Percentiles rank a stretch among this genome's conserved stretches.
These are phyloP conservation scores for Pichia sp. DNA, from an alignment of 1,139 yeast species.

Conservation along the genomic window DNA sequence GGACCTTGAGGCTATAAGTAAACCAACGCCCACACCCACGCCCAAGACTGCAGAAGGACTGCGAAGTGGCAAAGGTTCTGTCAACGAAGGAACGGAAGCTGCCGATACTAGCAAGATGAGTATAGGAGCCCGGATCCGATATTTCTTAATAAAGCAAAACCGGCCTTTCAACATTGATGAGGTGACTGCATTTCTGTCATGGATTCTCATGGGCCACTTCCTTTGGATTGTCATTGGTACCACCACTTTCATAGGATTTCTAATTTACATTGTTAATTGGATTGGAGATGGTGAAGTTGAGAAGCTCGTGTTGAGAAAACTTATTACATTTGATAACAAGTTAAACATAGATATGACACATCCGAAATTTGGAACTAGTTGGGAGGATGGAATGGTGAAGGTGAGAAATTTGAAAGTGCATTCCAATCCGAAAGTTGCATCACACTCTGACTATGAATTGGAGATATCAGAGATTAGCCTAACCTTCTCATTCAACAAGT, in stretches of 20 bases:
- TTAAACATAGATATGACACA: constrained; percentile 41
- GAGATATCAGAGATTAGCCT: constrained; percentile 48
- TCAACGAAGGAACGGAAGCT: neutral
- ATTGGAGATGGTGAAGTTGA: constrained; percentile 22
- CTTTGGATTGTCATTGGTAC: constrained; percentile 78
- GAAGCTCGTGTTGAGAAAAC: constrained; percentile 19
- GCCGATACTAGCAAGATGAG: constrained; percentile 30
- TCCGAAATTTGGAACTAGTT: constrained; percentile 33
- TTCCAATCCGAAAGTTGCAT: constrained; percentile 19
- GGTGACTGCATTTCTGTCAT: constrained; percentile 79
- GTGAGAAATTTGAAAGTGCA: constrained; percentile 45
- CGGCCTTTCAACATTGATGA: constrained; percentile 86
- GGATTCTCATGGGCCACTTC: constrained; percentile 86
- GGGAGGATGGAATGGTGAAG: constrained; percentile 52
- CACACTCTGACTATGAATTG: constrained; percentile 29
- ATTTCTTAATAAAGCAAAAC: constrained; percentile 58
- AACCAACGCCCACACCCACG: neutral
- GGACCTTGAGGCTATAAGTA: no score
- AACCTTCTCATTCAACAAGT: constrained; percentile 56
- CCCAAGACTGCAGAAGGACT: neutral
- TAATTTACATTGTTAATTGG: constrained; percentile 24
- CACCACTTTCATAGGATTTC: constrained; percentile 58
- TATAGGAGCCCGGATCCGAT: constrained; percentile 35
- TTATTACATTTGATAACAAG: constrained; percentile 30
- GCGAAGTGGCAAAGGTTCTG: neutral